Evolutionary conservation across 1,284 basidiomycete genomes (phyloP).

Genomic region (Apiotrichum domesticum): DNA sequence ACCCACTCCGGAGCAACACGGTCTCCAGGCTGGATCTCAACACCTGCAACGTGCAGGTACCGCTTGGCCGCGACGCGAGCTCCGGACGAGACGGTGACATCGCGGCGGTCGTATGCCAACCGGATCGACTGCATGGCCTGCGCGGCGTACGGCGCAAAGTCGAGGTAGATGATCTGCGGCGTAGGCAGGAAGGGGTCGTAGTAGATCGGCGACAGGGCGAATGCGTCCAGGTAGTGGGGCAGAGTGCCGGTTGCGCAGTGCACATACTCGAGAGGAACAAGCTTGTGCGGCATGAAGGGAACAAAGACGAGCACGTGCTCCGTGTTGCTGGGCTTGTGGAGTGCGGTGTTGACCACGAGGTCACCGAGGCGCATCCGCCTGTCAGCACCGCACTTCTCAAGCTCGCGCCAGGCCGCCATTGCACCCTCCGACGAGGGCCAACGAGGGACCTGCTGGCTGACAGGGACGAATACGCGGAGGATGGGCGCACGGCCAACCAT

Average conservation of each 20-base stretch:
- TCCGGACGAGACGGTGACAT: constrained; percentile 42
- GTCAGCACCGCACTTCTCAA: constrained; percentile 45
- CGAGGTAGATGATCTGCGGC: constrained; percentile 44
- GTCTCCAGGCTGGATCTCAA: constrained; percentile 29
- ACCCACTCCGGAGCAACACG: constrained; percentile 38
- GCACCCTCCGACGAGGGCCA: constrained; percentile 47
- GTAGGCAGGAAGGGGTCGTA: constrained; percentile 44
- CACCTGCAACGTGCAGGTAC: constrained; percentile 46
- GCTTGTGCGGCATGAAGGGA: constrained; percentile 37
- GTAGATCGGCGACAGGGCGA: constrained; percentile 45
- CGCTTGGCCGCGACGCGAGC: constrained; percentile 44
- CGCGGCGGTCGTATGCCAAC: constrained; percentile 44
- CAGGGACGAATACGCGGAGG: constrained; percentile 43
- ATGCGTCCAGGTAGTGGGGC: constrained; percentile 41
- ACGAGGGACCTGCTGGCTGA: constrained; percentile 30
- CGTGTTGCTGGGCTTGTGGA: constrained; percentile 30
- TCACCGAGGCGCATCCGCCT: constrained; percentile 42
- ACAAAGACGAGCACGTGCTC: constrained; percentile 41
- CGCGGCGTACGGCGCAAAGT: constrained; percentile 41
- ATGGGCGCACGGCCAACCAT: constrained; percentile 42
- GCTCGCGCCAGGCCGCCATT: constrained; percentile 33
- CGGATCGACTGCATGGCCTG: constrained; percentile 34
- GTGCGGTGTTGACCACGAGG: constrained; percentile 45
- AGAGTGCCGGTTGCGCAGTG: constrained; percentile 36
- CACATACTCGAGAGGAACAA: constrained; percentile 43